These are phyloP conservation scores for Entoloma clypeatum DNA, from an alignment of 1,284 basidiomycete genomes.

Conservation along the genomic window DNA sequence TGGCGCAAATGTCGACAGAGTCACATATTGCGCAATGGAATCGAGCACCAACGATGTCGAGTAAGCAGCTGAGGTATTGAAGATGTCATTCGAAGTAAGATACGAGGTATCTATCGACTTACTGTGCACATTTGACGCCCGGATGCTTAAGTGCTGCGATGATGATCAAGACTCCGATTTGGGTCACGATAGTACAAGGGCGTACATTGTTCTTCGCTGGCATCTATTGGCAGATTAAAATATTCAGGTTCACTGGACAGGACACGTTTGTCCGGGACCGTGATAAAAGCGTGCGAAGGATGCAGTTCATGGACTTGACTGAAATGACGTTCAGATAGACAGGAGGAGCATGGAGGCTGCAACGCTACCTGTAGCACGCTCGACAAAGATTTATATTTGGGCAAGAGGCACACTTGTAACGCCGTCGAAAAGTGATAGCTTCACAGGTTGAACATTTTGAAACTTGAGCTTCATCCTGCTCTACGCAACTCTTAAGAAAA, in stretches of 20 bases:
- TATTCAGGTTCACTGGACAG: constrained; percentile 42
- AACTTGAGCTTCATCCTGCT: constrained; percentile 62
- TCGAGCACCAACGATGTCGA: constrained; percentile 84
- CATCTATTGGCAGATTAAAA: constrained; percentile 31
- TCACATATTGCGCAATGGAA: constrained; percentile 90
- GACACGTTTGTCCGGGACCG: constrained; percentile 60
- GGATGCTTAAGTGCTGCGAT: constrained; percentile 64
- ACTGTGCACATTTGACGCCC: constrained; percentile 77
- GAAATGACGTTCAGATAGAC: constrained; percentile 17
- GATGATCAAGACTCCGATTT: not conserved
- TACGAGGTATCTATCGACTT: constrained; percentile 30
- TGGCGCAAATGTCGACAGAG: constrained; percentile 79
- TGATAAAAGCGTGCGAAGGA: constrained; percentile 80
- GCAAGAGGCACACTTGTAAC: constrained; percentile 85
- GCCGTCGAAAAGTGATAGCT: constrained; percentile 51
- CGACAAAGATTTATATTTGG: constrained; percentile 75
- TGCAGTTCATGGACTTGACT: constrained; percentile 87
- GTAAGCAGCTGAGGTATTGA: constrained; percentile 62
- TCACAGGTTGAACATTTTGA: constrained; percentile 78
- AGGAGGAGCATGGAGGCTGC: constrained; percentile 16
- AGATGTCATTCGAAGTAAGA: constrained; percentile 1
- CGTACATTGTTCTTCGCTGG: constrained; percentile 62
- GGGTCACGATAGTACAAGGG: constrained; percentile 6
- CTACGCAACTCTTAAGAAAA: constrained; percentile 39
- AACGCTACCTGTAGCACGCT: constrained; percentile 67